A percentile compares a stretch with the other conserved stretches of the same genome.
phyloP scores from a whole-genome alignment of 2,329 filamentous ascomycete genomes.

The Emericellopsis atlantica region DNA sequence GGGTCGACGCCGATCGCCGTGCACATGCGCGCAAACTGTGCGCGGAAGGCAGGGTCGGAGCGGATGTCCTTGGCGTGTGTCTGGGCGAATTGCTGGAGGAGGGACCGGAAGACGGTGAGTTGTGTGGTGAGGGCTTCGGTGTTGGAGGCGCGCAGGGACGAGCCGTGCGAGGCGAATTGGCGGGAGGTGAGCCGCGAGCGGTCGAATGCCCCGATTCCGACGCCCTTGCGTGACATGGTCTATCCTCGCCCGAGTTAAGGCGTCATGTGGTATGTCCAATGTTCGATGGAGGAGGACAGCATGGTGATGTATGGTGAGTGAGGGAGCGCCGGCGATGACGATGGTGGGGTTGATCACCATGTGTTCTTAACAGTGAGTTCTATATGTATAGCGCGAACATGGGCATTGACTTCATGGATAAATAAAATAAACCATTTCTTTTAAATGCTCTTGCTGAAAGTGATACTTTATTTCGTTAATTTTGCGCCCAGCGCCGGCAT shows the following conservation, averaged over 20 bases:
- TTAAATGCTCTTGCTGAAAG: too few relatives aligned
- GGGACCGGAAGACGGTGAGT: slow-evolving; percentile 87
- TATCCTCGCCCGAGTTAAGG: background rate
- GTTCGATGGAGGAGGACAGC: too few relatives aligned
- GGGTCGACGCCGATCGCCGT: slow-evolving; percentile 93
- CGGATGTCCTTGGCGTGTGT: slow-evolving; percentile 94
- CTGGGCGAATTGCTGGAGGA: slow-evolving; percentile 88
- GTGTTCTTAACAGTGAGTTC: too few relatives aligned
- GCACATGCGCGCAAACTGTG: slow-evolving; percentile 98
- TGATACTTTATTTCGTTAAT: too few relatives aligned
- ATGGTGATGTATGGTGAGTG: too few relatives aligned
- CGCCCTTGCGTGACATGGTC: slow-evolving; percentile 62
- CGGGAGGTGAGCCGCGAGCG: slow-evolving; percentile 73
- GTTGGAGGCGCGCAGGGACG: slow-evolving; percentile 72
- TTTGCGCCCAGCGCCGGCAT: too few relatives aligned
- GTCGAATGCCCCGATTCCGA: slow-evolving; percentile 84
- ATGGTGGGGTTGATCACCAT: too few relatives aligned
- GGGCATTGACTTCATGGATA: too few relatives aligned
- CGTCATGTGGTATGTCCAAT: too few relatives aligned
- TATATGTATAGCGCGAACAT: too few relatives aligned
- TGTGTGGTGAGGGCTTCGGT: slow-evolving; percentile 81
- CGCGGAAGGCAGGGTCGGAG: slow-evolving; percentile 86
- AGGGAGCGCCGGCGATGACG: too few relatives aligned
- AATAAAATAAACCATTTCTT: too few relatives aligned
- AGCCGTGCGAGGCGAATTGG: slow-evolving; percentile 85